These are phyloP conservation scores for Colletotrichum lentis DNA, from an alignment of 2,329 filamentous ascomycete genomes.

Conservation along the genomic window DNA sequence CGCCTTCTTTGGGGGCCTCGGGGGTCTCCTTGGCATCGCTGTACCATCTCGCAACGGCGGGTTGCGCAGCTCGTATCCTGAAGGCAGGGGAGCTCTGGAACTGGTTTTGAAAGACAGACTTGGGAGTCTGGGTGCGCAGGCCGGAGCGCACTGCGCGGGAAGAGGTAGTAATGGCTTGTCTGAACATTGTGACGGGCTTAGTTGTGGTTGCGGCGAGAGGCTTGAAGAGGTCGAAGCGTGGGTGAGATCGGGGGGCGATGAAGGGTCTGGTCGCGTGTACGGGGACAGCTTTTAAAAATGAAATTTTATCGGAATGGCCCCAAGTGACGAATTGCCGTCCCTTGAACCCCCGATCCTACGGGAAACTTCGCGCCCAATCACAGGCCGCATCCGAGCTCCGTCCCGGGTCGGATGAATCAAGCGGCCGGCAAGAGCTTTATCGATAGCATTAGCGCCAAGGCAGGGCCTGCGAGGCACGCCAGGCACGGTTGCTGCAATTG, in stretches of 20 bases:
- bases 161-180: conserved; percentile 54
- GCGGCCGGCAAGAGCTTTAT: conserved; percentile 32
- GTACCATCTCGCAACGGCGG: conserved; percentile 55
- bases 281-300: conserved; percentile 30
- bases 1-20: conserved; percentile 43
- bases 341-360: conserved; percentile 16
- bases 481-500: conserved; percentile 29
- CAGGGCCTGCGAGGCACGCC: conserved; percentile 14
- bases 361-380: conserved; percentile 34
- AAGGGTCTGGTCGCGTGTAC: conserved; percentile 33
- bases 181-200: conserved; percentile 52
- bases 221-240: conserved; percentile 4
- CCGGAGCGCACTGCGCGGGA: conserved; percentile 56
- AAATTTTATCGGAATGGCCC: conserved; percentile 39
- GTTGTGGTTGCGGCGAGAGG: background rate
- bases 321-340: conserved; percentile 37
- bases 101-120: conserved; percentile 50
- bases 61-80: conserved; percentile 50
- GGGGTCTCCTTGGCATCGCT: conserved; percentile 55
- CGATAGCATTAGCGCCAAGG: conserved; percentile 30
- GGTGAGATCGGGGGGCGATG: conserved; percentile 17
- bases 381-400: conserved; percentile 18
- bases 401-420: conserved; percentile 34
- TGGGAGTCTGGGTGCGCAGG: conserved; percentile 48
- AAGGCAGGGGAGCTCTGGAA: conserved; percentile 49